These are phyloP conservation scores for Knufia petricola DNA, from an alignment of 2,329 filamentous ascomycete genomes.

Conservation along the genomic window DNA sequence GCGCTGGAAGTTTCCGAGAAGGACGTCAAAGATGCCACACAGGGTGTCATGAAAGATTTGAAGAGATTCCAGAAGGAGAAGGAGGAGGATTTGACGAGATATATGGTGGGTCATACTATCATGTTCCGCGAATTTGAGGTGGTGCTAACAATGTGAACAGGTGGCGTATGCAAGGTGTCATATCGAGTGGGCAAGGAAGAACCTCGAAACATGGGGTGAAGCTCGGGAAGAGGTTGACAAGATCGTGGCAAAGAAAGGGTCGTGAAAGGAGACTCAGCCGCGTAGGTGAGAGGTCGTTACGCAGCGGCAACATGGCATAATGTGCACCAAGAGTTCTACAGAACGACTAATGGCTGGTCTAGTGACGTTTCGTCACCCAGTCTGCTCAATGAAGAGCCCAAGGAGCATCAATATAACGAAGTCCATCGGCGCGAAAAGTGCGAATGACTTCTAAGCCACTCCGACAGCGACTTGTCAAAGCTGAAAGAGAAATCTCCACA, in stretches of 20 bases:
- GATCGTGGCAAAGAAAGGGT: slow-evolving; percentile 45
- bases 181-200: slow-evolving; percentile 88
- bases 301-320: too few relatives aligned
- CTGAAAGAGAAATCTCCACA: too few relatives aligned
- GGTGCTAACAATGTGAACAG: slow-evolving; percentile 36
- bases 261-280: not conserved
- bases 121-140: not conserved
- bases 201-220: slow-evolving; percentile 85
- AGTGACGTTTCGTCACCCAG: too few relatives aligned
- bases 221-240: slow-evolving; percentile 78
- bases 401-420: too few relatives aligned
- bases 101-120: slow-evolving; percentile 71
- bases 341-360: too few relatives aligned
- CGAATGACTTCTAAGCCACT: not conserved
- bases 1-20: slow-evolving; percentile 78
- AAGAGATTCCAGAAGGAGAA: slow-evolving; percentile 92
- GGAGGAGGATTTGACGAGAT: slow-evolving; percentile 82
- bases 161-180: slow-evolving; percentile 87
- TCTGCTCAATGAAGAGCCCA: too few relatives aligned
- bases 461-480: too few relatives aligned
- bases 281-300: too few relatives aligned
- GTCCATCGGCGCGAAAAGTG: too few relatives aligned
- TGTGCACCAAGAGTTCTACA: too few relatives aligned
- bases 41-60: slow-evolving; percentile 77
- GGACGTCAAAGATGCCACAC: slow-evolving; percentile 87